Conservation (phyloP, 768 basidiomycete genomes). For the Mycena capillaripes region DNA sequence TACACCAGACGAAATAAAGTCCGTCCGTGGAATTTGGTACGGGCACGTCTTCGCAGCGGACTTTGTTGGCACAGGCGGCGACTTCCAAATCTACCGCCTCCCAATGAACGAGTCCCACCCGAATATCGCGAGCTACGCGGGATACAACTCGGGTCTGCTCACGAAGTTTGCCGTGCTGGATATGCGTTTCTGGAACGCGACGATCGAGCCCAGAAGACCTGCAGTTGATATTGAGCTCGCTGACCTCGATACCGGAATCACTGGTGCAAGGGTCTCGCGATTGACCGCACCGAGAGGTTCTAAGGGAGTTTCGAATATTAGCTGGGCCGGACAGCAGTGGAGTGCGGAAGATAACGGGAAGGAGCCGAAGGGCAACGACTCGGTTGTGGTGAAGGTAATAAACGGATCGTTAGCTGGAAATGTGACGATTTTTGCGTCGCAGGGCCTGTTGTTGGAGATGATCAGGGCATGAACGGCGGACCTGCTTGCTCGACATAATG, state of each 20-base stretch:
- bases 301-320: background rate
- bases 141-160: slow-evolving; percentile 4
- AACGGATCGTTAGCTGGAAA: slow-evolving; percentile 8
- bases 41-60: slow-evolving; percentile 10
- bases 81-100: background rate
- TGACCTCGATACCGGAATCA: background rate
- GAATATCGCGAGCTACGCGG: slow-evolving; percentile 14
- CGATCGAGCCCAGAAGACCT: background rate
- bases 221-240: background rate
- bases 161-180: slow-evolving; percentile 11
- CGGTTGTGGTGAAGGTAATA: slow-evolving; percentile 2
- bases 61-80: slow-evolving; percentile 1
- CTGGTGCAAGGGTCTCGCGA: slow-evolving; percentile 7
- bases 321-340: slow-evolving; percentile 12
- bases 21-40: slow-evolving; percentile 4
- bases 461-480: background rate
- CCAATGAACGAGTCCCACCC: background rate
- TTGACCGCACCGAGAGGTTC: slow-evolving; percentile 15
- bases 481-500: no score
- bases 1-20: background rate
- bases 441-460: slow-evolving; percentile 12
- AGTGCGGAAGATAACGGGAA: slow-evolving; percentile 10
- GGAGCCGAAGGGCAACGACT: slow-evolving; percentile 11
- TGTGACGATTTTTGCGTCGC: slow-evolving; percentile 12
- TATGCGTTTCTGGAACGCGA: slow-evolving; percentile 3